Percentiles rank a stretch among this genome's conserved stretches.
phyloP scores from a whole-genome alignment of 257 asterid species.

The Scutellaria galericulata region DNA sequence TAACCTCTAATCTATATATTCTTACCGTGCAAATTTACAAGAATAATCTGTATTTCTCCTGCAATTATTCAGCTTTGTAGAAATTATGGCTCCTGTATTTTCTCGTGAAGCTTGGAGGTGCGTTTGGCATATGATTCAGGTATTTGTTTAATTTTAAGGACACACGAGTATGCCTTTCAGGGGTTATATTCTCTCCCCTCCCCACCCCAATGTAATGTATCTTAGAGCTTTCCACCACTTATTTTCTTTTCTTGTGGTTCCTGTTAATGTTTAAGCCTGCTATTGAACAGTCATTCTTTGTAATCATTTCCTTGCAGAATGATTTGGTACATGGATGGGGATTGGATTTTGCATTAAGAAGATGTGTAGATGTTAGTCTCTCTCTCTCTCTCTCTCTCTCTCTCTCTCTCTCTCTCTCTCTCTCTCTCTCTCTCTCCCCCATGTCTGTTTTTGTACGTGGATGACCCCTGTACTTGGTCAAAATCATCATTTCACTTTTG shows the following conservation, averaged over 20 bases:
- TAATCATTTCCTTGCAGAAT: slow-evolving; percentile 57
- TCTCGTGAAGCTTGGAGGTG: slow-evolving; percentile 99
- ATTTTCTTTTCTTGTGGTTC: slow-evolving; percentile 19
- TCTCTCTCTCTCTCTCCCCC: not conserved
- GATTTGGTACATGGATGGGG: slow-evolving; percentile 99
- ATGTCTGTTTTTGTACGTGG: not conserved
- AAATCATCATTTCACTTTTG: slow-evolving; percentile 27
- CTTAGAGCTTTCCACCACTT: slow-evolving; percentile 8
- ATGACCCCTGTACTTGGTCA: not conserved
- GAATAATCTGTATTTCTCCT: slow-evolving; percentile 17
- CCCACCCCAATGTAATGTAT: not conserved
- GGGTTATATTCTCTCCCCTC: not conserved
- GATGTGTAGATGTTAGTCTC: slow-evolving; percentile 85
- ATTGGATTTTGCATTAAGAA: slow-evolving; percentile 92
- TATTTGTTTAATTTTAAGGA: slow-evolving; percentile 35
- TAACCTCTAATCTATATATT: not conserved
- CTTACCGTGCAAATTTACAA: not conserved
- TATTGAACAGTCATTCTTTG: slow-evolving; percentile 18
- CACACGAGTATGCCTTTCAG: slow-evolving; percentile 19
- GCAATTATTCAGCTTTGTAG: slow-evolving; percentile 74
- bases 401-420: slow-evolving; percentile 35
- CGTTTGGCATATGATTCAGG: slow-evolving; percentile 99
- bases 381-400: slow-evolving; percentile 35
- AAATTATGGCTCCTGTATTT: slow-evolving; percentile 99
- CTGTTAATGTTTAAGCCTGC: slow-evolving; percentile 19